A percentile compares a stretch with the other conserved stretches of the same genome.
Evolutionary conservation across 202 grass and related monocot genomes (phyloP).

Genomic region (Panicum virgatum): DNA sequence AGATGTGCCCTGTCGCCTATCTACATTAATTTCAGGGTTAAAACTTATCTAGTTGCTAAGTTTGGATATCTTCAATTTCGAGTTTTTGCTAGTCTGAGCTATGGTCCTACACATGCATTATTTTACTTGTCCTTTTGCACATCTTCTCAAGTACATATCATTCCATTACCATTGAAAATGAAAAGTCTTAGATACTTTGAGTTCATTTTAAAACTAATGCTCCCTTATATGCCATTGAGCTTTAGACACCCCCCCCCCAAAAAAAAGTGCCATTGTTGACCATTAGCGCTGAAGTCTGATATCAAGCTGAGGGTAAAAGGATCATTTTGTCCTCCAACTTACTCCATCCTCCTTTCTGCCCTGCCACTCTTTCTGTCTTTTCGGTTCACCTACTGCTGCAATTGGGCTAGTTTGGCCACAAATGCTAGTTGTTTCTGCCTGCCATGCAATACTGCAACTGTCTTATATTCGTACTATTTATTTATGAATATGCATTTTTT

Average conservation of each 20-base stretch:
- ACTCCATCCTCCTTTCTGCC: background rate
- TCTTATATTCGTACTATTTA: too few species aligned
- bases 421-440: background rate
- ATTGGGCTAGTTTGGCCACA: background rate
- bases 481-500: too few species aligned
- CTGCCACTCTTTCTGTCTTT: background rate
- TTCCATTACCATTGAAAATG: too few species aligned
- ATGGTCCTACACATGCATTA: background rate
- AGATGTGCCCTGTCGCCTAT: background rate
- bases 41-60: background rate
- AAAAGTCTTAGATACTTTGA: background rate
- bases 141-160: too few species aligned
- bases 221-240: background rate
- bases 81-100: background rate
- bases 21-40: background rate
- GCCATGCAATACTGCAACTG: background rate
- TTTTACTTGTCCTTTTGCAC: too few species aligned
- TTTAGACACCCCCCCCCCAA: background rate
- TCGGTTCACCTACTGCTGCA: background rate
- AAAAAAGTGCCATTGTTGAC: background rate
- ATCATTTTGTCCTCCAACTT: background rate
- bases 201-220: background rate
- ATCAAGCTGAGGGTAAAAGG: background rate
- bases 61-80: slow-evolving; percentile 16
- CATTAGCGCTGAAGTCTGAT: background rate